phyloP scores from a whole-genome alignment of 805 yeast genomes.

The Metschnikowia lunata region DNA sequence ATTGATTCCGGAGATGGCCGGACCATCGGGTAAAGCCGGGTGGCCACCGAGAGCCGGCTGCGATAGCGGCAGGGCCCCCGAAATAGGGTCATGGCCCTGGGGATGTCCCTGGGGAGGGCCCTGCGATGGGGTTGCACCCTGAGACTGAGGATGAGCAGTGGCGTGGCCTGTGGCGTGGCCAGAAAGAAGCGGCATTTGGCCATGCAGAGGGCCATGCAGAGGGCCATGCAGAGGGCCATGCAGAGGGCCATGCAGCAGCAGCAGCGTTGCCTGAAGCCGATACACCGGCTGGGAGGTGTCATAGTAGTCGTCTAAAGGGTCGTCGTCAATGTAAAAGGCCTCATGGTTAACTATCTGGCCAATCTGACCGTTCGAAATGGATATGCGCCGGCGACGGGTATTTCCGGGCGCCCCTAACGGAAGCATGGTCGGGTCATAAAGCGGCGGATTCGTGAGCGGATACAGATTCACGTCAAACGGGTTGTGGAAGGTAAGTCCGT shows the following conservation, averaged over 20 bases:
- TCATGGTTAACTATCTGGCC: slow-evolving; percentile 61
- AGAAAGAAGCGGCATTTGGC: no score
- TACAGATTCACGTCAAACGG: slow-evolving; percentile 38
- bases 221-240: background rate
- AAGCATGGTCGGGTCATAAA: slow-evolving; percentile 41
- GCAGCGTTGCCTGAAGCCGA: background rate
- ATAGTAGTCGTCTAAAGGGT: slow-evolving; percentile 20
- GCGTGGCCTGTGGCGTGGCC: no score
- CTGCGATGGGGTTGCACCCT: no score
- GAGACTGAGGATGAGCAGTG: no score
- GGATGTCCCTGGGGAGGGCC: no score
- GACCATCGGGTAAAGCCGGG: slow-evolving; percentile 6
- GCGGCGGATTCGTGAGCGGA: slow-evolving; percentile 46
- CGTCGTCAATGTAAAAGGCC: slow-evolving; percentile 31
- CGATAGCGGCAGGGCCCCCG: slow-evolving; percentile 2
- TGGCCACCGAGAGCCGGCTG: slow-evolving; percentile 3
- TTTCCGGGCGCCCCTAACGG: slow-evolving; percentile 32
- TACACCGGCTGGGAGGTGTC: background rate
- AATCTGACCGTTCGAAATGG: slow-evolving; percentile 82
- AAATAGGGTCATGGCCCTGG: background rate
- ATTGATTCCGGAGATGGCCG: background rate
- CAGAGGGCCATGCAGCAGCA: background rate
- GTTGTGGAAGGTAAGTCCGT: slow-evolving; percentile 24
- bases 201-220: background rate
- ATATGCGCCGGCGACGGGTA: slow-evolving; percentile 58